Percentiles rank a stretch among this genome's conserved stretches.
phyloP scores from a whole-genome alignment of 257 asterid species.

The Jacaranda mimosifolia region DNA sequence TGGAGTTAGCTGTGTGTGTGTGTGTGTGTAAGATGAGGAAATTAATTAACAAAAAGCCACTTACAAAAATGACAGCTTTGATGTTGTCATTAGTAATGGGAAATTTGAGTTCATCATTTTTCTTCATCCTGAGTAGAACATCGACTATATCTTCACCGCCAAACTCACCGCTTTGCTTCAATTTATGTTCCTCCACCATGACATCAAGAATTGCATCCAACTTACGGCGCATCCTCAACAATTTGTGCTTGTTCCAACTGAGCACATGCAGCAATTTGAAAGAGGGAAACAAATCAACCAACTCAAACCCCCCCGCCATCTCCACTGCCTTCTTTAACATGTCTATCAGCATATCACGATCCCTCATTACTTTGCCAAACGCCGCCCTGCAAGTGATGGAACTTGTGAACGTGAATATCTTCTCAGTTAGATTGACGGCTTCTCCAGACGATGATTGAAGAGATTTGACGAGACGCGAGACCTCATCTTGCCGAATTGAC shows the following conservation, averaged over 20 bases:
- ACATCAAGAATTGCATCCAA: neutral
- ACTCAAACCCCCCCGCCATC: slow-evolving; percentile 37
- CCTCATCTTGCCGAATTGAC: slow-evolving; percentile 36
- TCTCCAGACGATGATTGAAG: slow-evolving; percentile 19
- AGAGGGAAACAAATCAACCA: slow-evolving; percentile 48
- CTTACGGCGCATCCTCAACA: too few relatives aligned
- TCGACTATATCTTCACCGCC: slow-evolving; percentile 43
- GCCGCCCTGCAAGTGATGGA: slow-evolving; percentile 41
- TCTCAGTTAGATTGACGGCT: slow-evolving; percentile 28
- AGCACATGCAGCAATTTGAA: too few relatives aligned
- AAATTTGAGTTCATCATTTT: too few relatives aligned
- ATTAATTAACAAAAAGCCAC: slow-evolving; percentile 36
- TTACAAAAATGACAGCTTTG: too few relatives aligned
- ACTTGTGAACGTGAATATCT: slow-evolving; percentile 19
- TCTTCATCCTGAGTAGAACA: slow-evolving; percentile 38
- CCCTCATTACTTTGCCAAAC: slow-evolving; percentile 37
- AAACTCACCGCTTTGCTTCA: slow-evolving; percentile 34
- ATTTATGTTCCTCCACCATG: slow-evolving; percentile 39
- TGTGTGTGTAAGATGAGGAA: too few relatives aligned
- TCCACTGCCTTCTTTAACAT: slow-evolving; percentile 18
- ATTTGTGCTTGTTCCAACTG: too few relatives aligned
- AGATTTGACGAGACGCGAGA: slow-evolving; percentile 6
- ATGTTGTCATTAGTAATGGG: too few relatives aligned
- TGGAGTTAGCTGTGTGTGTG: too few relatives aligned
- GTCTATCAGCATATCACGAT: slow-evolving; percentile 29